Base-by-base conservation (phyloP, 495 filamentous ascomycete genomes). In the Evernia prunastri region DNA sequence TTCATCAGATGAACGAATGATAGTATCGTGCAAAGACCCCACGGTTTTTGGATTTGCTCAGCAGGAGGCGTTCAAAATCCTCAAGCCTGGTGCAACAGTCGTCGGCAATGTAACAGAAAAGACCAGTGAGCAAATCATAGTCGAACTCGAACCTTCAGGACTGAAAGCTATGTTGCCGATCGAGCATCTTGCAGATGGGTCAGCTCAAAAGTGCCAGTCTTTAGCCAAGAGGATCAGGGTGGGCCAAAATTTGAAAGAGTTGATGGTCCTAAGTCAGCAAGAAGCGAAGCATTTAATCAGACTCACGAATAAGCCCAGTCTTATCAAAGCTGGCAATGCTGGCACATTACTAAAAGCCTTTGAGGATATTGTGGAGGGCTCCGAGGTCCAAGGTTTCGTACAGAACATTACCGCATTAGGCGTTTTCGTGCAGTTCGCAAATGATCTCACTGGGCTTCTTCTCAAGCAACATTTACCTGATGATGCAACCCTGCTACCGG, bases 1-100 rank as follows among this genome's bases (percentile, higher is more conserved):
- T 74, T 74, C 83, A 1, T 80, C 86, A 57, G 81, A 82, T 45
- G 77, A 79, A 63, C 86, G 87, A 68, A 84, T 98, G 69, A 85
- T 87, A 51, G 89, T 98, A 51, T 96, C 93, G 42, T 97, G 95
- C 83, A 96, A 92, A 77, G 90, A 96, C 66, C 89, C 90, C 4
- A 84, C 84, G 20, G 80, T 82, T 1, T 92, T 91, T 69, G 87
- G 86, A 20, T 79, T 87, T 15, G 84, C 86, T 45, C 90, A 93
- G 69, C 86, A 90, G 70, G 80, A 82, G 56, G 87, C 89, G 20
- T 85, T 96, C 63, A 82, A 88, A 60, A 82, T 84, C 39, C 77
- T 96, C 20, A 80, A 84, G 35, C 75, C 85, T 53, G 92, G 92
- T 40, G 75, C 87, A 59, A 67, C 90, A 58, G 87, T 96, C 18